Evolutionary conservation across 2,329 filamentous ascomycete genomes (phyloP).

Genomic region (Trichoderma pleuroti): DNA sequence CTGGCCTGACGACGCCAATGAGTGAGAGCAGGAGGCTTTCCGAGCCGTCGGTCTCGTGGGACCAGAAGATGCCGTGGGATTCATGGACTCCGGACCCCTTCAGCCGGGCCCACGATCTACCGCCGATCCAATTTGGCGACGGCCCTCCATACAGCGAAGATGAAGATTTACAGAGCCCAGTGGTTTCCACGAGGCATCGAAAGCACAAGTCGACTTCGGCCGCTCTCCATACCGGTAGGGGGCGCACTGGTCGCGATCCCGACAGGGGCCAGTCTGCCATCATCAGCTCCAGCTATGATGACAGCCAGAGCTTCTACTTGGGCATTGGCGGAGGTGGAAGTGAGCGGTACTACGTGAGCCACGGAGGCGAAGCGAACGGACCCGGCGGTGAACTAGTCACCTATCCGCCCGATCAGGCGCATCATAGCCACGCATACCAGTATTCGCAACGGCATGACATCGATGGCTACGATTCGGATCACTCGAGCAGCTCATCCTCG

Average conservation of each 20-base stretch:
- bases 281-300: constrained; percentile 50
- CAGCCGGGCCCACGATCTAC: constrained; percentile 66
- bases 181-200: constrained; percentile 78
- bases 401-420: constrained; percentile 64
- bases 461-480: constrained; percentile 56
- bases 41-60: constrained; percentile 74
- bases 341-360: constrained; percentile 71
- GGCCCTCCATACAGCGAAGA: constrained; percentile 94
- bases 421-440: constrained; percentile 50
- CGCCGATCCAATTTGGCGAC: constrained; percentile 79
- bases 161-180: constrained; percentile 88
- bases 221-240: constrained; percentile 40
- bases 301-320: constrained; percentile 60
- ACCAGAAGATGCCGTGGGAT: constrained; percentile 61
- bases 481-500: constrained; percentile 57
- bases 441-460: constrained; percentile 45
- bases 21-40: constrained; percentile 80
- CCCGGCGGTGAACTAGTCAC: constrained; percentile 78
- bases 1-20: constrained; percentile 77
- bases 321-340: constrained; percentile 66
- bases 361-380: constrained; percentile 67
- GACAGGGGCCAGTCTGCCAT: constrained; percentile 39
- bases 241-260: constrained; percentile 46
- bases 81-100: constrained; percentile 52
- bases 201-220: constrained; percentile 73